Percentiles rank a stretch among this genome's conserved stretches.
Conservation (phyloP, 495 filamentous ascomycete genomes). For the Cercophora newfieldiana region DNA sequence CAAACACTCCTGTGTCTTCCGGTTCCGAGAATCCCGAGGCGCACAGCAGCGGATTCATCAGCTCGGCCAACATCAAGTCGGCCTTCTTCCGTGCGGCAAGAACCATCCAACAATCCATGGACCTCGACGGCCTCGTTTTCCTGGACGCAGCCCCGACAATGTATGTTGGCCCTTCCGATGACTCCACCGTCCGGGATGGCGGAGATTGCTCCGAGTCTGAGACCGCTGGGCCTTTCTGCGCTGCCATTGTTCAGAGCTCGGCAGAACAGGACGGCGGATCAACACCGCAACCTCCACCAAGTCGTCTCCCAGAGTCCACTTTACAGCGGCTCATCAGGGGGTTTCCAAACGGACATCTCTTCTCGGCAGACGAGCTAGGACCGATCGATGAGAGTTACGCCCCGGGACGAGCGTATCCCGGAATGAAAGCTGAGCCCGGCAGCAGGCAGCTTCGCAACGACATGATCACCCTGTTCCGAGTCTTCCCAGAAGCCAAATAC, state of each 20-base stretch:
- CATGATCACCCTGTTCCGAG: conserved; percentile 28
- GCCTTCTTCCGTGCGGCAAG: conserved; percentile 47
- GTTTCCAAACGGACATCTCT: conserved; percentile 44
- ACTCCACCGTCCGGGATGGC: background rate
- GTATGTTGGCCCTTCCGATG: conserved; percentile 19
- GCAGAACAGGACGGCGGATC: conserved; percentile 12
- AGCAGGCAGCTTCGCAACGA: conserved; percentile 16
- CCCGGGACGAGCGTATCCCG: conserved; percentile 17
- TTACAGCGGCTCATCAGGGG: conserved; percentile 39
- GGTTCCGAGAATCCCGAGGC: conserved; percentile 8
- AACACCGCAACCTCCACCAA: conserved; percentile 18
- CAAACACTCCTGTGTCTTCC: background rate
- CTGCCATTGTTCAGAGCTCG: conserved; percentile 26
- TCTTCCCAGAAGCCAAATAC: conserved; percentile 49
- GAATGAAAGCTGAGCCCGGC: background rate
- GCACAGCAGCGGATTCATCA: conserved; percentile 28
- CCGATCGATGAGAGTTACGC: conserved; percentile 35
- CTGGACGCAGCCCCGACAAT: conserved; percentile 46
- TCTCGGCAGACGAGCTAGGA: conserved; percentile 42
- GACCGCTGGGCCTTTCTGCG: conserved; percentile 23
- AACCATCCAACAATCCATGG: conserved; percentile 48
- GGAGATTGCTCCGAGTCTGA: background rate
- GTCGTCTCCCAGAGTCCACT: conserved; percentile 35
- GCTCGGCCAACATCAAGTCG: conserved; percentile 36
- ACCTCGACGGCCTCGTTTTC: conserved; percentile 52